Conservation (phyloP, 805 yeast species). For the Saccharomycopsis fermentans region DNA sequence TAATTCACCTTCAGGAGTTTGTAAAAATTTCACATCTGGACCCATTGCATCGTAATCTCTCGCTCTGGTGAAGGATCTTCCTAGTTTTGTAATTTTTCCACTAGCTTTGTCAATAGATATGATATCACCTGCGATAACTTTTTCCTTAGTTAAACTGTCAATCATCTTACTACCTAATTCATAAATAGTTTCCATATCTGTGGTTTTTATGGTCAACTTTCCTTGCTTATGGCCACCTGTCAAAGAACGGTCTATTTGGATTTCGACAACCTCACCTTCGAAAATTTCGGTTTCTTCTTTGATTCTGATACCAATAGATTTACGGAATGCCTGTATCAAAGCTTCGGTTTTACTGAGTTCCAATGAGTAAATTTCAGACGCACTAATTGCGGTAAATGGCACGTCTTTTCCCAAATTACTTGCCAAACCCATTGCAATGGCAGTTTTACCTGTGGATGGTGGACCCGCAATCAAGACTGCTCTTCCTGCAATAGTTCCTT, state of each 20-base stretch:
- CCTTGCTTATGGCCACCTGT: constrained; percentile 99
- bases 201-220: constrained; percentile 90
- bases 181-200: constrained; percentile 97
- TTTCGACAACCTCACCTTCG: constrained; percentile 98
- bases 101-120: constrained; percentile 90
- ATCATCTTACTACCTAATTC: constrained; percentile 93
- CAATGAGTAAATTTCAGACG: constrained; percentile 84
- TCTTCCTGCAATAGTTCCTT: constrained; percentile 92
- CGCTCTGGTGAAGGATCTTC: constrained; percentile 92
- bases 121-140: constrained; percentile 94
- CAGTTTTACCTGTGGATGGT: constrained; percentile 98
- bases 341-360: constrained; percentile 95
- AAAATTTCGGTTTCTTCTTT: constrained; percentile 95
- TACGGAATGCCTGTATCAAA: constrained; percentile 90
- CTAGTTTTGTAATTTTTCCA: constrained; percentile 88
- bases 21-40: constrained; percentile 94
- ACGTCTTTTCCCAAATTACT: constrained; percentile 61
- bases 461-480: constrained; percentile 96
- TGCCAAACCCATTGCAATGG: constrained; percentile 88
- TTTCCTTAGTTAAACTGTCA: constrained; percentile 87
- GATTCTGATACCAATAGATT: constrained; percentile 89
- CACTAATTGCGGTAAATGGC: constrained; percentile 93
- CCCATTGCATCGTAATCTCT: constrained; percentile 99
- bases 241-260: constrained; percentile 84
- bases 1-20: constrained; percentile 97